These are phyloP conservation scores for Cornus suecica DNA, from an alignment of 148 eudicot genomes.

Conservation along the genomic window DNA sequence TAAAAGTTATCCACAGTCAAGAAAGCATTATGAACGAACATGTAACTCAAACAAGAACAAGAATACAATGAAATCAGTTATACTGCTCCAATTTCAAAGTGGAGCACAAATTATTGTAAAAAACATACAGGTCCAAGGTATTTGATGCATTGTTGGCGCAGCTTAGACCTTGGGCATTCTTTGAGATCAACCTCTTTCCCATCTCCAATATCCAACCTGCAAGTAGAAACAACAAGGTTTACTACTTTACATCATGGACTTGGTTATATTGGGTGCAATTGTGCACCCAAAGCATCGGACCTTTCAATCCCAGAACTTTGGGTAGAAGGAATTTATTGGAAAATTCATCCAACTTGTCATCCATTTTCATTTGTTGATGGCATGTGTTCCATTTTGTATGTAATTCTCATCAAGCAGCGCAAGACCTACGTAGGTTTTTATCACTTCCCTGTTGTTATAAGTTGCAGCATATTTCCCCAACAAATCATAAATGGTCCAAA, in stretches of 20 bases:
- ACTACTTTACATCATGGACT: too few relatives aligned
- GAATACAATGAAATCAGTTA: background rate
- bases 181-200: slow-evolving; percentile 78
- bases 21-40: background rate
- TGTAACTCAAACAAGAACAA: background rate
- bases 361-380: too few relatives aligned
- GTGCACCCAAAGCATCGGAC: too few relatives aligned
- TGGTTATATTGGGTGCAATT: too few relatives aligned
- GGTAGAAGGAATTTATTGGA: too few relatives aligned
- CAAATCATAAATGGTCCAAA: background rate
- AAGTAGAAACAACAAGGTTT: slow-evolving; percentile 9
- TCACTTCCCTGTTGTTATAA: background rate
- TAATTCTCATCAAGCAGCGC: background rate
- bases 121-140: slow-evolving; percentile 97
- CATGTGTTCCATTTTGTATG: background rate
- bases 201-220: slow-evolving; percentile 93
- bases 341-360: too few relatives aligned
- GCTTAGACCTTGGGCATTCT: slow-evolving; percentile 69
- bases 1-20: slow-evolving; percentile 7
- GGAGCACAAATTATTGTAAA: slow-evolving; percentile 9
- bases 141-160: slow-evolving; percentile 75
- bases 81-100: background rate
- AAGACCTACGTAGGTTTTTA: background rate
- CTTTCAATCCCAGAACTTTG: too few relatives aligned
- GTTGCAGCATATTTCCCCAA: background rate